A percentile compares a stretch with the other conserved stretches of the same genome.
Evolutionary conservation across 805 yeast genomes (phyloP).

Genomic region (Spathaspora hagerdaliae): DNA sequence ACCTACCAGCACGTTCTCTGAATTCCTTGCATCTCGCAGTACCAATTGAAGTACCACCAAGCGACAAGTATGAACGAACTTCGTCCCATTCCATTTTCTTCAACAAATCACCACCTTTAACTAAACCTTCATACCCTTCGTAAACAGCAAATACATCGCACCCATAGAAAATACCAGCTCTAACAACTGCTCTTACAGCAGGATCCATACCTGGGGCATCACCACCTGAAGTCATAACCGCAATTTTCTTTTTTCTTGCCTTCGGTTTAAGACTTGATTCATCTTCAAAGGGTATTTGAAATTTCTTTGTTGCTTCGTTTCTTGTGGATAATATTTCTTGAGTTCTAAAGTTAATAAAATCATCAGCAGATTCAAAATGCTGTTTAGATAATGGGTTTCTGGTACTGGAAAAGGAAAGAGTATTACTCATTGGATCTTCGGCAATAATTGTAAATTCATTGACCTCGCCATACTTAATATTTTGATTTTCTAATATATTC

Average conservation of each 20-base stretch:
- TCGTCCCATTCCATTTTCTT: slow-evolving; percentile 68
- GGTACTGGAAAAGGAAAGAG: slow-evolving; percentile 20
- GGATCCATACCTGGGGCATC: slow-evolving; percentile 84
- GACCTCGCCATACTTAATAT: slow-evolving; percentile 5
- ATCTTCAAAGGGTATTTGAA: background rate
- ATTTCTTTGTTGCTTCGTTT: slow-evolving; percentile 5
- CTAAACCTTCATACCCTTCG: slow-evolving; percentile 75
- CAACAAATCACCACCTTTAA: slow-evolving; percentile 58
- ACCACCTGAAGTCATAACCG: slow-evolving; percentile 80
- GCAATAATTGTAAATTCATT: slow-evolving; percentile 9
- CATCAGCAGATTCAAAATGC: slow-evolving; percentile 19
- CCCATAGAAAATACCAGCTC: slow-evolving; percentile 61
- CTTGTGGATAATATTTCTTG: slow-evolving; percentile 16
- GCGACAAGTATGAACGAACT: slow-evolving; percentile 65
- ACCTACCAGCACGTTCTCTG: slow-evolving; percentile 62
- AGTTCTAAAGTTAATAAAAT: slow-evolving; percentile 22
- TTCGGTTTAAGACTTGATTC: slow-evolving; percentile 3
- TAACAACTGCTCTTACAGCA: slow-evolving; percentile 66
- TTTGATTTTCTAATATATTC: slow-evolving; percentile 11
- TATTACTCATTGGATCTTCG: slow-evolving; percentile 35
- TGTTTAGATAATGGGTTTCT: slow-evolving; percentile 18
- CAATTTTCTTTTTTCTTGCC: slow-evolving; percentile 45
- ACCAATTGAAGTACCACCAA: slow-evolving; percentile 77
- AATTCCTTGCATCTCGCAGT: slow-evolving; percentile 73
- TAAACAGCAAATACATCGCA: slow-evolving; percentile 65